Conservation (phyloP, 352 stramenopile species). For the Peronosclerospora sorghi region DNA sequence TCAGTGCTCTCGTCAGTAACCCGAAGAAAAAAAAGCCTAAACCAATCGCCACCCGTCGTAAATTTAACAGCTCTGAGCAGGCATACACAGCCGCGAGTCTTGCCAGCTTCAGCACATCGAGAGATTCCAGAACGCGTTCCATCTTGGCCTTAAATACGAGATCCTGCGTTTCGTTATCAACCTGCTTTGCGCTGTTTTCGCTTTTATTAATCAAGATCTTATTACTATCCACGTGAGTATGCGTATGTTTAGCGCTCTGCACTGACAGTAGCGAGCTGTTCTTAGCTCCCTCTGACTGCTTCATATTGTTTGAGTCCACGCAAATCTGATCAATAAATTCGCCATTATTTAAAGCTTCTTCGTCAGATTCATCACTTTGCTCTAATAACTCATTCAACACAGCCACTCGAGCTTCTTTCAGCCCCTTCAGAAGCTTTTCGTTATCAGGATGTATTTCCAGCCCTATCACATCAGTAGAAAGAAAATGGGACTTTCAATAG, state of each 20-base stretch:
- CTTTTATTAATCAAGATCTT: constrained; percentile 1
- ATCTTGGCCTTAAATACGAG: constrained; percentile 51
- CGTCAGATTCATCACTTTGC: constrained; percentile 23
- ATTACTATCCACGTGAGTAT: constrained; percentile 10
- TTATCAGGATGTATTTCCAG: constrained; percentile 29
- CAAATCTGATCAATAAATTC: neutral
- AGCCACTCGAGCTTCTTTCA: constrained; percentile 43
- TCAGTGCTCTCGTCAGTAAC: constrained; percentile 34
- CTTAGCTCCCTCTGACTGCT: constrained; percentile 1
- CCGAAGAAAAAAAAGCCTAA: constrained; percentile 38
- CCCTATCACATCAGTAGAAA: constrained; percentile 15
- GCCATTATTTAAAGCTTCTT: constrained; percentile 2
- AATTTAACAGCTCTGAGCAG: constrained; percentile 38
- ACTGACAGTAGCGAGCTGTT: constrained; percentile 2
- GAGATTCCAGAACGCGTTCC: constrained; percentile 34
- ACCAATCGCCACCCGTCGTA: constrained; percentile 36
- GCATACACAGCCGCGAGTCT: constrained; percentile 41
- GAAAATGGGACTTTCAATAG: neutral
- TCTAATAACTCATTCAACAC: constrained; percentile 40
- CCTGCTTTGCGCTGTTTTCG: constrained; percentile 3
- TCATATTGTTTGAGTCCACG: neutral
- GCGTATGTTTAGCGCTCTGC: constrained; percentile 14
- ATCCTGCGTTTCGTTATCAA: constrained; percentile 1
- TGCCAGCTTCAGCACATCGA: constrained; percentile 43
- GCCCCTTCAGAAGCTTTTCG: constrained; percentile 23